Percentiles rank a stretch among this genome's conserved stretches.
phyloP scores from a whole-genome alignment of 2,329 filamentous ascomycete genomes.

The Botrytis aclada region DNA sequence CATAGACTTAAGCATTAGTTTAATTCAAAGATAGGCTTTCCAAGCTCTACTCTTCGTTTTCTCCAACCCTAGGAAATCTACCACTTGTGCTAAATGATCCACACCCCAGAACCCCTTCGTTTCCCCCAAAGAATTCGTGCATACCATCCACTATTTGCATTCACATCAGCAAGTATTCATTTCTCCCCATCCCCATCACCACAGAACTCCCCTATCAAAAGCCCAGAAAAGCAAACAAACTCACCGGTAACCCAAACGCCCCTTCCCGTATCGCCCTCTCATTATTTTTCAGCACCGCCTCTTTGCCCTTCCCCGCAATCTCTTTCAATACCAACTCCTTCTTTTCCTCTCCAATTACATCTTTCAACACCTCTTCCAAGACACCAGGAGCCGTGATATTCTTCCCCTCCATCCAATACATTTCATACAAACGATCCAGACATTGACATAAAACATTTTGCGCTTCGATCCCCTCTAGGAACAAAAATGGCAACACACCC shows the following conservation, averaged over 20 bases:
- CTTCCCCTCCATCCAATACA: neutral
- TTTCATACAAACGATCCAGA: neutral
- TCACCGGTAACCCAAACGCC: conserved; percentile 1
- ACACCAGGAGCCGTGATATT: neutral
- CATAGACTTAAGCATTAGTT: neutral
- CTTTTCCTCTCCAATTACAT: neutral
- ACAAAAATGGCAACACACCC: neutral
- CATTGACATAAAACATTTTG: neutral
- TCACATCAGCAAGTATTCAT: neutral
- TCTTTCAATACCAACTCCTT: neutral
- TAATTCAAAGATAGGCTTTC: neutral
- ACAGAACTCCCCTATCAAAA: neutral
- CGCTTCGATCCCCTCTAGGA: neutral
- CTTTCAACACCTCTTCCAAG: neutral
- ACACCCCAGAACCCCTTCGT: neutral
- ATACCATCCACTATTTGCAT: neutral
- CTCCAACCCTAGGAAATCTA: neutral
- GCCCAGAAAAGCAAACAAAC: neutral
- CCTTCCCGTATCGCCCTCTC: neutral
- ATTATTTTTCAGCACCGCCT: neutral
- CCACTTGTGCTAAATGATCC: neutral
- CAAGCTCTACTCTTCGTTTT: neutral
- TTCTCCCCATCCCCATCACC: neutral
- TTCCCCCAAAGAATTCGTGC: neutral
- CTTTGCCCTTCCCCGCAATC: neutral